Conservation (phyloP, 257 asterid genomes). For the Solanum paucissectum region DNA sequence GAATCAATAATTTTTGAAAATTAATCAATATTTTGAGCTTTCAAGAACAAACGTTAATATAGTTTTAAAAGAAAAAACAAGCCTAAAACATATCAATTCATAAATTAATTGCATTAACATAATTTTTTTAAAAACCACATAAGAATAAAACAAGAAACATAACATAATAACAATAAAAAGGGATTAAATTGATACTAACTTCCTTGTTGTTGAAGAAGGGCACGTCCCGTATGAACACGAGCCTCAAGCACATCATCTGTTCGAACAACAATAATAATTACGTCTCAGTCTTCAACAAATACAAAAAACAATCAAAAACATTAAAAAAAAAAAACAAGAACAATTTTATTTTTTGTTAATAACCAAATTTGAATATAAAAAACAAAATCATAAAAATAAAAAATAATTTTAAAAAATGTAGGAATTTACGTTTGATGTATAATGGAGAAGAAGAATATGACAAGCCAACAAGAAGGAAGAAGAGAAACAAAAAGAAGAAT, state of each 20-base stretch:
- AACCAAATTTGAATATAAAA: not conserved
- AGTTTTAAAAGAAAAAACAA: not conserved
- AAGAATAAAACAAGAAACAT: not conserved
- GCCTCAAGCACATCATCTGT: conserved; percentile 45
- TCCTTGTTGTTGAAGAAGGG: conserved; percentile 66
- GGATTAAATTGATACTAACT: conserved; percentile 20
- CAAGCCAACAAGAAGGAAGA: conserved; percentile 39
- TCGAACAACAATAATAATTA: not conserved
- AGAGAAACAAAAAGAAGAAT: conserved; percentile 28
- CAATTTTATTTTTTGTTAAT: not conserved
- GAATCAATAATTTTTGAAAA: not conserved
- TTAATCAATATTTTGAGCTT: not conserved
- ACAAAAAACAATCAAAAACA: not conserved
- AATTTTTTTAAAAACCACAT: not conserved
- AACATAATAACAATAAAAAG: not conserved
- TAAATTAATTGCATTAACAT: not conserved
- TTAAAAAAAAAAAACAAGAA: not conserved
- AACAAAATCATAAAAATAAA: not conserved
- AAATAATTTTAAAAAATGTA: not conserved
- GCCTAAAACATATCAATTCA: not conserved
- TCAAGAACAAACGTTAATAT: not conserved
- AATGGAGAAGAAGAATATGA: conserved; percentile 49
- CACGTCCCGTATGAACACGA: conserved; percentile 39
- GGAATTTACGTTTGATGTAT: conserved; percentile 38
- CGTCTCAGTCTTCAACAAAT: not conserved